A percentile compares a stretch with the other conserved stretches of the same genome.
phyloP scores from a whole-genome alignment of 805 yeast genomes.

The Vanderwaltozyma verrucispora region DNA sequence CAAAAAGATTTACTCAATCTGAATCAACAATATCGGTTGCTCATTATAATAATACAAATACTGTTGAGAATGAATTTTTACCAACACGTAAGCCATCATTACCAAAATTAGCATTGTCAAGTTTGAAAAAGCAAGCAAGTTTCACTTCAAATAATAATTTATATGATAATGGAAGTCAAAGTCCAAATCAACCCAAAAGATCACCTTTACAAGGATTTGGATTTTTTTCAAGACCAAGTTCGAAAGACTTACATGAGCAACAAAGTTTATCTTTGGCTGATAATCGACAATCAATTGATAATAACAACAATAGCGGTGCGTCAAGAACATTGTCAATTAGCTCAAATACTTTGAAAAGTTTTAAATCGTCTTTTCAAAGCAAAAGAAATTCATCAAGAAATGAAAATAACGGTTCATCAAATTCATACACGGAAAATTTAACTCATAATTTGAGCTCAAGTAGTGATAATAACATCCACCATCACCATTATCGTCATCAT shows the following conservation, averaged over 20 bases:
- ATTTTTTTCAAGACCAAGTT: conserved; percentile 22
- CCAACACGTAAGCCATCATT: conserved; percentile 22
- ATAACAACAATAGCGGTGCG: conserved; percentile 2
- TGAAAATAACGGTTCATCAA: conserved; percentile 20
- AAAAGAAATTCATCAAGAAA: conserved; percentile 38
- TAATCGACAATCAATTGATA: conserved; percentile 4
- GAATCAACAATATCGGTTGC: too few species aligned
- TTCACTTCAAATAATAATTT: conserved; percentile 5
- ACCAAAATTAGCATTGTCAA: conserved; percentile 23
- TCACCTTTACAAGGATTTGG: conserved; percentile 28
- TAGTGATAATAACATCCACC: conserved; percentile 2
- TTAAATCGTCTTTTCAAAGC: conserved; percentile 30
- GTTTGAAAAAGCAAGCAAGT: conserved; percentile 19
- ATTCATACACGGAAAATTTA: conserved; percentile 17
- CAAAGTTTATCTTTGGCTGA: not conserved
- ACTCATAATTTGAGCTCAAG: conserved; percentile 6
- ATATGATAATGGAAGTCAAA: not conserved
- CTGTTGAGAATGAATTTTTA: conserved; percentile 11
- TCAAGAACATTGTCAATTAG: conserved; percentile 29
- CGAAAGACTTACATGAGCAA: conserved; percentile 13
- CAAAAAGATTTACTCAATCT: conserved; percentile 7
- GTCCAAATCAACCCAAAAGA: conserved; percentile 14
- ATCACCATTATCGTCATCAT: too few species aligned
- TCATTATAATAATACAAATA: too few species aligned
- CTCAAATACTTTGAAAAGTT: conserved; percentile 25